These are phyloP conservation scores for Kwoniella botswanensis DNA, from an alignment of 768 basidiomycete species.

Conservation along the genomic window DNA sequence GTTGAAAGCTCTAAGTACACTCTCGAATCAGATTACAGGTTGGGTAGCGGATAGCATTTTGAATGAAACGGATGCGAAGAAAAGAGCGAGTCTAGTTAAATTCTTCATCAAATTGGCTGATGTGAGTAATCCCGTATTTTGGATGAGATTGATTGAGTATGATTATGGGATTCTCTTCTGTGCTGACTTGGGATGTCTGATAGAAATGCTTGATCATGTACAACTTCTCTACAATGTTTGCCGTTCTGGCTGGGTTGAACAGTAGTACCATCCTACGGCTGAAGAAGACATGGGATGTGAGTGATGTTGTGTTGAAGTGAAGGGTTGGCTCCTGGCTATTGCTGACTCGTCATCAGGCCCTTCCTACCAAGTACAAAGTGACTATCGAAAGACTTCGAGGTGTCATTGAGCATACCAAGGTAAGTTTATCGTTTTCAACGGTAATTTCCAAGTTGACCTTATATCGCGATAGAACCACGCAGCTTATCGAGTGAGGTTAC, in stretches of 20 bases:
- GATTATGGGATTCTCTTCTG: no score
- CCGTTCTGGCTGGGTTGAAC: constrained; percentile 91
- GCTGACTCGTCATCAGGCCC: constrained; percentile 63
- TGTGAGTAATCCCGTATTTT: constrained; percentile 40
- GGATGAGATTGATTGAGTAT: neutral
- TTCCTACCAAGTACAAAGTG: constrained; percentile 81
- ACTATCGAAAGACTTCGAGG: constrained; percentile 79
- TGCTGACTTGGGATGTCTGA: no score
- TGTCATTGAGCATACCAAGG: constrained; percentile 79
- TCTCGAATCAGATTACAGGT: constrained; percentile 92
- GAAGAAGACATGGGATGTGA: constrained; percentile 89
- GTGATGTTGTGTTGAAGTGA: constrained; percentile 50
- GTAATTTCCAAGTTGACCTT: constrained; percentile 58
- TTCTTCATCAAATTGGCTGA: constrained; percentile 84
- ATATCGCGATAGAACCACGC: constrained; percentile 62
- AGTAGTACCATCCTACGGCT: constrained; percentile 92
- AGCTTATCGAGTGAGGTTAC: constrained; percentile 77
- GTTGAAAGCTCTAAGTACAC: constrained; percentile 79
- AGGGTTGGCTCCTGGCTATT: constrained; percentile 1
- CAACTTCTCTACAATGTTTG: constrained; percentile 91
- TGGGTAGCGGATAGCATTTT: constrained; percentile 87
- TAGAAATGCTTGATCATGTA: constrained; percentile 81
- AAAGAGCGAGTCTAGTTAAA: constrained; percentile 79
- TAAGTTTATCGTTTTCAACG: constrained; percentile 14
- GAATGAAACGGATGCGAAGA: constrained; percentile 81